Evolutionary conservation across 768 basidiomycete genomes (phyloP).

Genomic region (Serendipita sp.): DNA sequence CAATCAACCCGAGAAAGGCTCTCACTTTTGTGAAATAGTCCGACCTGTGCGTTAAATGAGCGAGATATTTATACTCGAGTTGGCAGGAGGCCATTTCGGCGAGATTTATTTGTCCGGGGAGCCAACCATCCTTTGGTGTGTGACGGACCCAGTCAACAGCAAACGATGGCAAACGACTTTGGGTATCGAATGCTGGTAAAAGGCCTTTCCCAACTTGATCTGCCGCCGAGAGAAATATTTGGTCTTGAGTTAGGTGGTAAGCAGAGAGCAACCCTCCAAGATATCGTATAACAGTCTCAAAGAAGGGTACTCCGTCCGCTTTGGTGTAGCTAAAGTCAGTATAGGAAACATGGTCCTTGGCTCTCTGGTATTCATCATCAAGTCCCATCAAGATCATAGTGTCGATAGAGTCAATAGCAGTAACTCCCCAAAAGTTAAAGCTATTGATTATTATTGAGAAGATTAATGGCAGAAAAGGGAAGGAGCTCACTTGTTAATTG

Average conservation of each 20-base stretch:
- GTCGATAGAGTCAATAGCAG: conserved; percentile 68
- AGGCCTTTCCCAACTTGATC: conserved; percentile 63
- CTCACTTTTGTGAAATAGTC: conserved; percentile 39
- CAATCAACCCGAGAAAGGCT: not conserved
- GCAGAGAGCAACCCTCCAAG: conserved; percentile 78
- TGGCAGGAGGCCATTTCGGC: conserved; percentile 75
- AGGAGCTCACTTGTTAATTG: conserved; percentile 33
- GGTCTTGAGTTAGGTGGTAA: conserved; percentile 54
- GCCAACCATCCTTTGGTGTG: conserved; percentile 16
- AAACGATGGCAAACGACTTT: conserved; percentile 54
- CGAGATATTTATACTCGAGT: conserved; percentile 72
- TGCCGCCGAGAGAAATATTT: conserved; percentile 47
- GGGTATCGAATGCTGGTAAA: conserved; percentile 53
- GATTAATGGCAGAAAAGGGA: not conserved
- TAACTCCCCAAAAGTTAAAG: conserved; percentile 69
- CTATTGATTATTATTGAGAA: conserved; percentile 20
- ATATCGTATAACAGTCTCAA: conserved; percentile 81
- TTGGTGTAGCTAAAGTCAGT: conserved; percentile 32
- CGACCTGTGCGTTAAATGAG: conserved; percentile 56
- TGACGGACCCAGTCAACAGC: conserved; percentile 44
- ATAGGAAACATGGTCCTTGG: conserved; percentile 35
- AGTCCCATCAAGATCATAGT: conserved; percentile 74
- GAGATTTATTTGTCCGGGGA: conserved; percentile 9
- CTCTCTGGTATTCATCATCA: conserved; percentile 48
- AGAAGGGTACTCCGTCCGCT: conserved; percentile 40